Percentiles rank a stretch among this genome's conserved stretches.
Evolutionary conservation across 306 rosid species (phyloP).

Genomic region (Prunus kanzakura): DNA sequence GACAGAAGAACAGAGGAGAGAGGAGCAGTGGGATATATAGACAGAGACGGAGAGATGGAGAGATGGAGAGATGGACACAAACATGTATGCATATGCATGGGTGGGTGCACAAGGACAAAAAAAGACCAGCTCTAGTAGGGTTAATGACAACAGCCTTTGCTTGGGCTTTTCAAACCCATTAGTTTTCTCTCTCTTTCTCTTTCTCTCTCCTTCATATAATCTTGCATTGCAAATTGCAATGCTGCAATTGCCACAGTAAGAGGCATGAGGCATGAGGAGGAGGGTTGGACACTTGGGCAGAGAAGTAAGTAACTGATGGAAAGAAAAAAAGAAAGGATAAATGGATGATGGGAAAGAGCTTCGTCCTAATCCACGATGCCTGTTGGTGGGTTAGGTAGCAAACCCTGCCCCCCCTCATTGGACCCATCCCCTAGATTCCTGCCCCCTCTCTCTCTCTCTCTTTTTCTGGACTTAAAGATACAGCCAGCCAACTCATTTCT

Average conservation of each 20-base stretch:
- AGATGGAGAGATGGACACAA: conserved; percentile 1
- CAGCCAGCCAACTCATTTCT: conserved; percentile 49
- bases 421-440: conserved; percentile 92
- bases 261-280: not conserved
- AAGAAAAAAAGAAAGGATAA: conserved; percentile 37
- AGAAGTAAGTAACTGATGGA: not conserved
- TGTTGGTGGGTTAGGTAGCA: conserved; percentile 99
- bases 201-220: not conserved
- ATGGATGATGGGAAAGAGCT: conserved; percentile 68
- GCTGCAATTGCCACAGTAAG: too few relatives aligned
- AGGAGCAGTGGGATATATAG: conserved; percentile 5
- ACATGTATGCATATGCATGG: conserved; percentile 13
- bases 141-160: conserved; percentile 30
- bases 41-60: not conserved
- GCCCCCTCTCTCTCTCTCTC: conserved; percentile 33
- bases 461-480: too few relatives aligned
- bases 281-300: not conserved
- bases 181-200: conserved; percentile 5
- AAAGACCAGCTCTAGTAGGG: conserved; percentile 44
- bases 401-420: conserved; percentile 85
- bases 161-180: conserved; percentile 14
- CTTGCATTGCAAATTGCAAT: too few relatives aligned
- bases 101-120: conserved; percentile 44
- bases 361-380: conserved; percentile 78
- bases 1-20: conserved; percentile 3